These are phyloP conservation scores for Rugonectria rugulosa DNA, from an alignment of 2,329 filamentous ascomycete genomes.

Conservation along the genomic window DNA sequence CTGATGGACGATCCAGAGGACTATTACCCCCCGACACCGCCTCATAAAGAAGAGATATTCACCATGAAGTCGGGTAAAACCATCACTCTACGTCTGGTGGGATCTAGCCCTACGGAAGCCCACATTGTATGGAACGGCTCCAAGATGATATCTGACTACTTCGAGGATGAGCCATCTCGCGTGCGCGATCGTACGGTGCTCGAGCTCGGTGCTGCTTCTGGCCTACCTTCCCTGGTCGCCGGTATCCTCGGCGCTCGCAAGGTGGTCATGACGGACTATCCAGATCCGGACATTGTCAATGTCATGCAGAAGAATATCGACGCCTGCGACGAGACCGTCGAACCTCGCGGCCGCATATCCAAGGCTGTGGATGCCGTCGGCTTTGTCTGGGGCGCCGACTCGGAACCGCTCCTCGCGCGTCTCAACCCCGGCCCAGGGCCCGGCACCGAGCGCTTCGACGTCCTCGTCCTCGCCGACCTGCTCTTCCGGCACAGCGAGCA, in stretches of 20 bases:
- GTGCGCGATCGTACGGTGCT: conserved; percentile 76
- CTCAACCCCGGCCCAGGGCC: conserved; percentile 50
- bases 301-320: conserved; percentile 82
- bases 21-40: conserved; percentile 80
- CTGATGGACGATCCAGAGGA: conserved; percentile 84
- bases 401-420: conserved; percentile 63
- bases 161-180: conserved; percentile 73
- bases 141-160: conserved; percentile 77
- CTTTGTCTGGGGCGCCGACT: conserved; percentile 82
- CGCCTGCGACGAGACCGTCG: conserved; percentile 54
- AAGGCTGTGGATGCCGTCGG: conserved; percentile 66
- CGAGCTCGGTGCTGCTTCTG: conserved; percentile 89
- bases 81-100: conserved; percentile 80
- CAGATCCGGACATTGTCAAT: conserved; percentile 81
- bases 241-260: conserved; percentile 74
- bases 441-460: conserved; percentile 67
- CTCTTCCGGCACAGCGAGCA: conserved; percentile 94
- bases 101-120: conserved; percentile 87
- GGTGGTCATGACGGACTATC: conserved; percentile 87
- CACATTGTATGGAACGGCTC: conserved; percentile 93
- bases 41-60: conserved; percentile 77
- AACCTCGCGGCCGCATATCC: conserved; percentile 41
- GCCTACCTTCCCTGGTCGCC: conserved; percentile 81
- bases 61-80: conserved; percentile 70
- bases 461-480: conserved; percentile 86